Evolutionary conservation across 2,329 filamentous ascomycete genomes (phyloP), one percentile per base, ranked within the genome.

Genomic region (Fusarium napiforme): DNA sequence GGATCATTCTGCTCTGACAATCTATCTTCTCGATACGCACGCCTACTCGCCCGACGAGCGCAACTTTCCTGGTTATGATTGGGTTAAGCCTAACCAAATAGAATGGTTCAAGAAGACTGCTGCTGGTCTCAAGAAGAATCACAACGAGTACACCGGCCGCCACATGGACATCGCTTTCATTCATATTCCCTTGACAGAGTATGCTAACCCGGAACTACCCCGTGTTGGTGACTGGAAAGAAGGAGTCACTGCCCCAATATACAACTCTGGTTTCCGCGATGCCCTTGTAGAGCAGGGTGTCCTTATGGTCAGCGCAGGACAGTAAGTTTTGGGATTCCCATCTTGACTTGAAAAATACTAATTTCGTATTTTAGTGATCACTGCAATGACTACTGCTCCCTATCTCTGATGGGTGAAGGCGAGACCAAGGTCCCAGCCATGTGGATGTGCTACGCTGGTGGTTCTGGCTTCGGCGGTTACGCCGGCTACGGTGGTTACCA

Each of bases 371-470:
- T 39, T 50, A 64, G 92, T 81, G 96, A 99, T 79, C 96, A 99
- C 80, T 96, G 93, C 74, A 99, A 99, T 80, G 96, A 99, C 79
- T 98, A 98, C 82, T 99, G 96, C 82, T 91, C 93, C 72, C 87
- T 98, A 14, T 91, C 88, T 3, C 82, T 79, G 23, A 60, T 81
- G 42, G 79, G 79, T 28, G 79, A 85, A 7, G 77, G 68, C 19
- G 83, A 88, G 45, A 82, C 85, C 28, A 82, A 86, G n/a, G 87
- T 87, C 55, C 91, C 93, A 1, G 89, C 92, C 36, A 84, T 98
- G 5, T 99, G 96, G 96, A 97, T 99, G 95, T 99, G 96, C 85
- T 98, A 98, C 82, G 96, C 92, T 14, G 96, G 96, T 37, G 96
- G 93, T 32, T 90, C 91, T 34, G 96, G 96, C 3, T 97, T 99